phyloP scores from a whole-genome alignment of 2,329 filamentous ascomycete species.

The Alternaria hordeiaustralica region DNA sequence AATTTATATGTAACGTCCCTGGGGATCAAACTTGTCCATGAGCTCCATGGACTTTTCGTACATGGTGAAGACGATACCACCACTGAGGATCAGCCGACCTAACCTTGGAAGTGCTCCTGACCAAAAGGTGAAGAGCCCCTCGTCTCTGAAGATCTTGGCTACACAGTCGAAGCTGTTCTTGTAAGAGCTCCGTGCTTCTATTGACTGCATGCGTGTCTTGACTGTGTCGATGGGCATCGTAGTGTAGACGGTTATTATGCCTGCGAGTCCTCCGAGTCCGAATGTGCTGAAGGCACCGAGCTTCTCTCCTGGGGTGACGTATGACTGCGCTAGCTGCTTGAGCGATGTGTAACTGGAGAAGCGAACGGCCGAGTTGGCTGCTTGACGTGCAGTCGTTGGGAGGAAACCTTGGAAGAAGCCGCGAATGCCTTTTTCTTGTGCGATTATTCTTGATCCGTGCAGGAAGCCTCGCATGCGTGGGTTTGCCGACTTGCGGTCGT shows the following conservation, averaged over 20 bases:
- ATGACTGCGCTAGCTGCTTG: slow-evolving; percentile 89
- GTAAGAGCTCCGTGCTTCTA: slow-evolving; percentile 81
- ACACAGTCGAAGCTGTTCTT: slow-evolving; percentile 89
- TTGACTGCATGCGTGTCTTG: slow-evolving; percentile 97
- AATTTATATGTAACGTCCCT: slow-evolving; percentile 76
- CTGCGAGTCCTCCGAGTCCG: slow-evolving; percentile 85
- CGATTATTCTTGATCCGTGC: slow-evolving; percentile 86
- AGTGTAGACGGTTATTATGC: slow-evolving; percentile 82
- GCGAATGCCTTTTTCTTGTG: slow-evolving; percentile 81
- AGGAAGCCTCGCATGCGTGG: slow-evolving; percentile 92
- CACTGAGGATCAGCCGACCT: slow-evolving; percentile 84
- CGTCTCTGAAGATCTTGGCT: slow-evolving; percentile 81
- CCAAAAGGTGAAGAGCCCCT: slow-evolving; percentile 91
- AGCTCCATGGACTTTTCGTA: slow-evolving; percentile 95
- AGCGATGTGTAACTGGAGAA: slow-evolving; percentile 91
- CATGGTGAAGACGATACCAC: slow-evolving; percentile 97
- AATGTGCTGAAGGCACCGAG: slow-evolving; percentile 88
- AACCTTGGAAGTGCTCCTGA: slow-evolving; percentile 87
- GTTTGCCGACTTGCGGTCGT: slow-evolving; percentile 85
- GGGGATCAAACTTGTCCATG: slow-evolving; percentile 79
- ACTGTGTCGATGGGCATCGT: slow-evolving; percentile 84
- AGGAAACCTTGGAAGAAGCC: slow-evolving; percentile 98
- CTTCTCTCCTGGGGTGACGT: slow-evolving; percentile 94
- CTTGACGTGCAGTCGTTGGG: slow-evolving; percentile 91
- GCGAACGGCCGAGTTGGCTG: slow-evolving; percentile 89